Conservation (phyloP, 495 filamentous ascomycete genomes). For the Pyrenula massariospora region DNA sequence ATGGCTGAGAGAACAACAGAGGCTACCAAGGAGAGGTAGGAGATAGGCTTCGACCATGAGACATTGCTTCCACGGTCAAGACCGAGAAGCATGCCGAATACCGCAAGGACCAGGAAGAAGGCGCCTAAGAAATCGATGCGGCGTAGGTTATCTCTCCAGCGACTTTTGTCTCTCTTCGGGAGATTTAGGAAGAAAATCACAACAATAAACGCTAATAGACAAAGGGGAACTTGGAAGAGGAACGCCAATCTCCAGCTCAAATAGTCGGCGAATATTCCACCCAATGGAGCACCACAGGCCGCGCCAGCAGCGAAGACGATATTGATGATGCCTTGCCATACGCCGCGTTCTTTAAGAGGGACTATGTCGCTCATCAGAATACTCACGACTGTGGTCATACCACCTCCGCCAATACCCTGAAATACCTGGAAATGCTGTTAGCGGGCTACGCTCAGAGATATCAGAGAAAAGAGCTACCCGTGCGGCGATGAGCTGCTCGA, state of each 20-base stretch:
- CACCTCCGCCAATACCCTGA: constrained; percentile 71
- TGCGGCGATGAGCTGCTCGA: constrained; percentile 59
- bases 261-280: constrained; percentile 60
- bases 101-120: constrained; percentile 53
- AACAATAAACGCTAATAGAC: constrained; percentile 50
- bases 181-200: constrained; percentile 54
- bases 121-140: constrained; percentile 76
- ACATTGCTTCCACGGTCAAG: constrained; percentile 71
- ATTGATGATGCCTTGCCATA: constrained; percentile 77
- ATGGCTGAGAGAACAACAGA: constrained; percentile 50
- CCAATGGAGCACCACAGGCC: constrained; percentile 58
- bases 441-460: neutral
- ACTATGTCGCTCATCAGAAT: constrained; percentile 74
- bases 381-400: constrained; percentile 70
- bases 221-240: constrained; percentile 57
- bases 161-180: constrained; percentile 37
- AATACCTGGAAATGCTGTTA: constrained; percentile 22
- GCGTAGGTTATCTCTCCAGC: constrained; percentile 55
- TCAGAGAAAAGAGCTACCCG: constrained; percentile 20
- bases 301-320: constrained; percentile 65
- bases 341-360: constrained; percentile 60
- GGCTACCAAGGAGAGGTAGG: constrained; percentile 44
- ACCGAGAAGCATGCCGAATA: constrained; percentile 60
- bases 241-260: constrained; percentile 84
- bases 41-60: constrained; percentile 49